phyloP scores from a whole-genome alignment of 805 yeast species.

The Starmerella vitae region DNA sequence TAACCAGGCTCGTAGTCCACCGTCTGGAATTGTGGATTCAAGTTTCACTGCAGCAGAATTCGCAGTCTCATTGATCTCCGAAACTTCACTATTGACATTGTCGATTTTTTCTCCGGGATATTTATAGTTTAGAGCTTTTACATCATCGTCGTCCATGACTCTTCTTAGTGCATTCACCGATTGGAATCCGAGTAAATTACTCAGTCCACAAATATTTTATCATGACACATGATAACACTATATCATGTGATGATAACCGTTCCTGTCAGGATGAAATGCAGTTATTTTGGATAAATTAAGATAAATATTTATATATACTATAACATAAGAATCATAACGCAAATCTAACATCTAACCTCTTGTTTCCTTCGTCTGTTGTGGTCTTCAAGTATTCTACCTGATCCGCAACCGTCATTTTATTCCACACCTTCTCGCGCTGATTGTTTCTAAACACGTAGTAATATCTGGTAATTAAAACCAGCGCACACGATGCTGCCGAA shows the following conservation, averaged over 20 bases:
- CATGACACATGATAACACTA: no score
- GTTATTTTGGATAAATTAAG: no score
- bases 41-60: background rate
- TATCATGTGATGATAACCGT: no score
- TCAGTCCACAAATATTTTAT: no score
- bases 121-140: no score
- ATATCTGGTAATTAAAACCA: constrained; percentile 20
- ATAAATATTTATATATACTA: no score
- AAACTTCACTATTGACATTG: background rate
- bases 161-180: no score
- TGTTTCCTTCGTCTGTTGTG: constrained; percentile 43
- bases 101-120: background rate
- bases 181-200: no score
- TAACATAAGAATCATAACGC: no score
- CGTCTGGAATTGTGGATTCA: constrained; percentile 31
- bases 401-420: constrained; percentile 36
- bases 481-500: constrained; percentile 14
- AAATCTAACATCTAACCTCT: constrained; percentile 43
- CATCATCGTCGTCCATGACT: no score
- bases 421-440: constrained; percentile 37
- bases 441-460: constrained; percentile 28
- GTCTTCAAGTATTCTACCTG: constrained; percentile 34
- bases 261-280: no score
- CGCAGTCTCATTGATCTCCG: background rate
- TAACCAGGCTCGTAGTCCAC: constrained; percentile 42